Base-by-base conservation (phyloP, 2,329 filamentous ascomycete genomes). In the Neopestalotiopsis clavispora region DNA sequence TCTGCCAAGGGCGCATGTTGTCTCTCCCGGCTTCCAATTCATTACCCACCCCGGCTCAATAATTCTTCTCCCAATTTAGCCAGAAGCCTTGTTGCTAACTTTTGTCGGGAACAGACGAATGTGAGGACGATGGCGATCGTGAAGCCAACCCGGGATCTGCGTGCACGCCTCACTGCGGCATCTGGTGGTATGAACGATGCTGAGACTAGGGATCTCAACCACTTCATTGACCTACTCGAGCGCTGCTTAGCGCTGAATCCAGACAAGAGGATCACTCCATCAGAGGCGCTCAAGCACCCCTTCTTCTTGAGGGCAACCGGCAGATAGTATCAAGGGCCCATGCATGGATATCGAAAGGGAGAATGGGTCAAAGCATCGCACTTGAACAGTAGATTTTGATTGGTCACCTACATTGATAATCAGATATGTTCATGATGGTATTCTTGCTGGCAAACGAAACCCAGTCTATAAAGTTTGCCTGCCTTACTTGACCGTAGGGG, bases 191-290 rank as follows among this genome's bases (percentile, higher is more conserved):
- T 97, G 85, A 89, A 85, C 64, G 92, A 95, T 71, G 84, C 84
- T 10, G 94, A 96, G 79, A 84, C 88, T 52, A 92, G 91, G 78
- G 94, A 98, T 75, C 83, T 98, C 71, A 91, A 92, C 69, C 86
- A 92, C 66, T 97, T 99, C 80, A 86, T 94, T 73, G 95, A 98
- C 80, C 83, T 99, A 63, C 83, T 99, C 68, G 95, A 97, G 77
- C 91, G 92, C 67, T 98, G 95, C 78, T 85, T 99, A 72, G 90
- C 91, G 69, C 86, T 98, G 72, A 97, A 98, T 77, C 94, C 95
- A 0, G 95, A 97, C 79, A 97, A 97, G 85, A 89, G 96, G 71
- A 93, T 96, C 75, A 95, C 93, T 61, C 93, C 96, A 0, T 85
- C 87, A 14, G 95, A 98, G 76, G 96, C 96, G 63, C 83, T 98